Percentiles rank a stretch among this genome's conserved stretches.
Conservation (phyloP, 805 yeast species). For the Yarrowia keelungensis region DNA sequence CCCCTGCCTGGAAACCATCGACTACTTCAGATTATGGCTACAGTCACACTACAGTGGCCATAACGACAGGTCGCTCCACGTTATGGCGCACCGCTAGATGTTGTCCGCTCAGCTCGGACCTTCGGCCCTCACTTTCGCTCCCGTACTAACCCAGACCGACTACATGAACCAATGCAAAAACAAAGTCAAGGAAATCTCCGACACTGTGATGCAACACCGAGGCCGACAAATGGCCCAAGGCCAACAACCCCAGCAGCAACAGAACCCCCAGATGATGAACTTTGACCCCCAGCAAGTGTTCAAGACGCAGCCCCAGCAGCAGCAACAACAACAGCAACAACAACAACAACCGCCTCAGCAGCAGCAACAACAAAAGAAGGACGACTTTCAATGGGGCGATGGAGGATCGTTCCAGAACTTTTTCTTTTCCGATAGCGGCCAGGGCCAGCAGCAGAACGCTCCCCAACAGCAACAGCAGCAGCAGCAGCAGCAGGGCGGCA, state of each 20-base stretch:
- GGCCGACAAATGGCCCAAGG: slow-evolving; percentile 24
- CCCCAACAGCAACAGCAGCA: slow-evolving; percentile 45
- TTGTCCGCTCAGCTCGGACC: not conserved
- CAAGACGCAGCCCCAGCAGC: slow-evolving; percentile 19
- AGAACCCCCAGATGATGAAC: slow-evolving; percentile 38
- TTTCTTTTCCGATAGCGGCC: slow-evolving; percentile 42
- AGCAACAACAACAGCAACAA: slow-evolving; percentile 33
- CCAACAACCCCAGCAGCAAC: slow-evolving; percentile 40
- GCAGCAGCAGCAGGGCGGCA: slow-evolving; percentile 43
- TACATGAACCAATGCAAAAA: slow-evolving; percentile 45
- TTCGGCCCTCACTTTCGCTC: not conserved
- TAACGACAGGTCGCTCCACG: no score
- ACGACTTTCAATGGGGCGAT: slow-evolving; percentile 36
- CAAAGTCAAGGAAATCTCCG: slow-evolving; percentile 42
- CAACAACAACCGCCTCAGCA: slow-evolving; percentile 38
- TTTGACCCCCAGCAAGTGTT: slow-evolving; percentile 40
- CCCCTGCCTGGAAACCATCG: no score
- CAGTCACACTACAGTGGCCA: no score
- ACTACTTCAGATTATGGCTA: no score
- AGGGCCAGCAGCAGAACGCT: slow-evolving; percentile 46
- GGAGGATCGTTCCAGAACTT: slow-evolving; percentile 35
- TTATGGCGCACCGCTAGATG: no score
- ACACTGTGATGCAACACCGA: slow-evolving; percentile 40
- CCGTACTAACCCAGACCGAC: slow-evolving; percentile 41
- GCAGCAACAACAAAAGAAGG: slow-evolving; percentile 38